Base-by-base conservation (phyloP, 768 basidiomycete species). In the Suillus tomentosus region DNA sequence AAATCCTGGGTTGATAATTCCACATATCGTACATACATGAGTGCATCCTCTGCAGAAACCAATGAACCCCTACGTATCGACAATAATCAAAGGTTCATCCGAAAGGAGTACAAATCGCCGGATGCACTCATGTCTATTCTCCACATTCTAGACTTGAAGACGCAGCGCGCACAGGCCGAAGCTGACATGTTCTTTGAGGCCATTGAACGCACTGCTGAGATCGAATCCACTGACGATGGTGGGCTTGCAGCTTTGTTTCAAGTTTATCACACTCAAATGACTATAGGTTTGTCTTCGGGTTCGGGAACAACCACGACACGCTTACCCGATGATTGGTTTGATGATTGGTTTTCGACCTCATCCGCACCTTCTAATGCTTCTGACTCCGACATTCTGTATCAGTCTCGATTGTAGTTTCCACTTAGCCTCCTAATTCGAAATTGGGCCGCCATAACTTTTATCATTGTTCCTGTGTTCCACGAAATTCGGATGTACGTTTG, bases 221-320 rank as follows among this genome's bases (percentile, higher is more conserved):
- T 42, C 15, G 14, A 42, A 15, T 42, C 17, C 40, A 42, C 40
- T 42, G 40, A 42, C 17, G 40, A 42, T 42, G 40, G 40, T 42
- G 17, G 15, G 40, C 40, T 42, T 42, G 40, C 17, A 42, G 40
- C 15, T 39, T 39, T 39, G 39, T 39, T 39, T 39, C 74, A 14
- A 8, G 19, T 45, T 19, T n/a, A 19, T 45, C 5, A 19, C 7
- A 45, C 43, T 45, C 19, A 45, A 8, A 45, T 43, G 3, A 45
- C 3, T 19, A 9, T 45, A 45, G 43, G 43, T 45, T 8, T n/a
- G 43, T 45, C 43, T 19, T 45, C 19, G 15, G 42, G 42, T 43
- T 43, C 6, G 8, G 43, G 43, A 45, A 45, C 19, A 0, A 45
- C 43, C n/a, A 9, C 43, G 43, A 45, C 43, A 45, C 43, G 43